Evolutionary conservation across 306 rosid species (phyloP).

Genomic region (Trichosanthes truncata): DNA sequence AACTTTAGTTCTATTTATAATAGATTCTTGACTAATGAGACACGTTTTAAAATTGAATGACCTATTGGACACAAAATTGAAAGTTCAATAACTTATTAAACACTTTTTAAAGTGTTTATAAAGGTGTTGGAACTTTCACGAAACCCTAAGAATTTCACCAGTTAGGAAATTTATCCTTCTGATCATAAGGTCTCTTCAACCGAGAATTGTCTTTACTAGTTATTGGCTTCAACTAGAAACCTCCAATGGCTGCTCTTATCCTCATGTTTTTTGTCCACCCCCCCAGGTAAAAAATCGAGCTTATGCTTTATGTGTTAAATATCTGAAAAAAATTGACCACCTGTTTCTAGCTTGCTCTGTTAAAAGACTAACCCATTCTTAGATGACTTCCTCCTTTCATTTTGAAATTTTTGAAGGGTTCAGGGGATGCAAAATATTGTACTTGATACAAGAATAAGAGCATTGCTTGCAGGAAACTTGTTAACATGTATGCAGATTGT

Average conservation of each 20-base stretch:
- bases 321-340: not conserved
- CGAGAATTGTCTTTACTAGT: not conserved
- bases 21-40: no score
- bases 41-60: no score
- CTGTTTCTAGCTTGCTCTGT: not conserved
- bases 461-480: not conserved
- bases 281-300: not conserved
- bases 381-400: not conserved
- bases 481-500: not conserved
- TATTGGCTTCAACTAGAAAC: not conserved
- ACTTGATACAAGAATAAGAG: not conserved
- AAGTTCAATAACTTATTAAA: no score
- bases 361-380: not conserved
- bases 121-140: not conserved
- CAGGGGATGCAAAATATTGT: not conserved
- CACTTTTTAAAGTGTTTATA: no score
- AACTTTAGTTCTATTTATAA: no score
- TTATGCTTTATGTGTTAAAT: not conserved
- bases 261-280: not conserved
- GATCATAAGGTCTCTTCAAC: not conserved
- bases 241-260: not conserved
- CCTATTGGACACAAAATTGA: no score
- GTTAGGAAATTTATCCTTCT: not conserved
- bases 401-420: not conserved
- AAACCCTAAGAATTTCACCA: not conserved